Percentiles rank a stretch among this genome's conserved stretches.
Conservation (phyloP, 2,329 filamentous ascomycete genomes). For the Stemphylium lycopersici region DNA sequence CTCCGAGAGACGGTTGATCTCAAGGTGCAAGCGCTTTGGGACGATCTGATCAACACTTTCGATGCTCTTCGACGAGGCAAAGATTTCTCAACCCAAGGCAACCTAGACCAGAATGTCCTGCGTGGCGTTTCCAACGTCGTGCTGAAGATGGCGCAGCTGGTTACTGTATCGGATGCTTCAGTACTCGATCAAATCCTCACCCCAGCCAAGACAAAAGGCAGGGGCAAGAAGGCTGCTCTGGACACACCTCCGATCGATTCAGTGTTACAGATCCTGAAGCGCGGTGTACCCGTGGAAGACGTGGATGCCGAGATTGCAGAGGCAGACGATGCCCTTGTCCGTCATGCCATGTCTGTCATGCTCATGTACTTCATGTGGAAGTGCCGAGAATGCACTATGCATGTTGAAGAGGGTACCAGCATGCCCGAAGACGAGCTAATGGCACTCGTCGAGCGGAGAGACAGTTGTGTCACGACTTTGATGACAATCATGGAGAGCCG, state of each 20-base stretch:
- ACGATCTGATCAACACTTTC: slow-evolving; percentile 77
- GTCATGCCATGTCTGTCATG: slow-evolving; percentile 75
- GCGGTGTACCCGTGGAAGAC: slow-evolving; percentile 70
- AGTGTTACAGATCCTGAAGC: slow-evolving; percentile 73
- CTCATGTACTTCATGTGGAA: slow-evolving; percentile 98
- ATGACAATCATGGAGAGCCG: slow-evolving; percentile 57
- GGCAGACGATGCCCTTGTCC: slow-evolving; percentile 78
- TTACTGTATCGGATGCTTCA: slow-evolving; percentile 76
- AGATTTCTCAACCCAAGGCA: slow-evolving; percentile 73
- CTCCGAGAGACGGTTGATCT: slow-evolving; percentile 82
- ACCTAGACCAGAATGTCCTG: slow-evolving; percentile 69
- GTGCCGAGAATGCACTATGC: slow-evolving; percentile 59
- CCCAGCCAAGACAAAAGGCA: slow-evolving; percentile 49
- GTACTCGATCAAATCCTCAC: slow-evolving; percentile 67
- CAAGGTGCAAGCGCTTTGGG: slow-evolving; percentile 84
- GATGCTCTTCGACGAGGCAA: slow-evolving; percentile 71
- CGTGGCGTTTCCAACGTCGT: slow-evolving; percentile 75
- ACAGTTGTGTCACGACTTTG: slow-evolving; percentile 58
- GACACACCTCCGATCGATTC: slow-evolving; percentile 66
- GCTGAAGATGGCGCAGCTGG: slow-evolving; percentile 79
- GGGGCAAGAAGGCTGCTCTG: slow-evolving; percentile 32
- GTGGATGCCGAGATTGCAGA: slow-evolving; percentile 73
- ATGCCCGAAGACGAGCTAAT: slow-evolving; percentile 67
- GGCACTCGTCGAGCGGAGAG: slow-evolving; percentile 58
- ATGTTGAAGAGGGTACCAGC: slow-evolving; percentile 46